Conservation (phyloP, 148 eudicot species). For the Talinum fruticosum region DNA sequence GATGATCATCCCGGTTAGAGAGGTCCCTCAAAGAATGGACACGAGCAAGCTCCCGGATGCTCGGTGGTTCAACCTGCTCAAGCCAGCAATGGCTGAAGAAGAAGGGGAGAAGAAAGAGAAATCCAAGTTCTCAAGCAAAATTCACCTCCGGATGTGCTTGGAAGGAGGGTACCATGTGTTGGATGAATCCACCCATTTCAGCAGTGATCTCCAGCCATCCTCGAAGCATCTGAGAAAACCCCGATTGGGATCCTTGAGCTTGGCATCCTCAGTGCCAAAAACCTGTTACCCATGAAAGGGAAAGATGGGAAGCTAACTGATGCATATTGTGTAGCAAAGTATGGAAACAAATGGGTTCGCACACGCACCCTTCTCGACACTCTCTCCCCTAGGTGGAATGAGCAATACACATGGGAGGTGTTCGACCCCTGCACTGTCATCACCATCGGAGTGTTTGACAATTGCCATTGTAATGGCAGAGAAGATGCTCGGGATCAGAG, state of each 20-base stretch:
- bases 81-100: slow-evolving; percentile 46
- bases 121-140: slow-evolving; percentile 66
- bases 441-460: slow-evolving; percentile 89
- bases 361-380: slow-evolving; percentile 84
- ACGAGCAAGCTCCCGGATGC: slow-evolving; percentile 55
- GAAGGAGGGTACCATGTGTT: slow-evolving; percentile 92
- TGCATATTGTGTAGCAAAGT: slow-evolving; percentile 92
- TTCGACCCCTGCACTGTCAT: slow-evolving; percentile 86
- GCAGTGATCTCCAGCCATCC: slow-evolving; percentile 89
- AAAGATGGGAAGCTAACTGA: slow-evolving; percentile 67
- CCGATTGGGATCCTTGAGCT: slow-evolving; percentile 82
- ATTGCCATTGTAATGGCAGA: slow-evolving; percentile 59
- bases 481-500: slow-evolving; percentile 66
- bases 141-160: slow-evolving; percentile 58
- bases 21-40: slow-evolving; percentile 65
- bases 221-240: slow-evolving; percentile 67
- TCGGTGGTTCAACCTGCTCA: slow-evolving; percentile 63
- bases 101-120: slow-evolving; percentile 64
- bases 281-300: slow-evolving; percentile 79
- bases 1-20: slow-evolving; percentile 56
- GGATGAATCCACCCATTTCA: slow-evolving; percentile 87
- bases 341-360: slow-evolving; percentile 93
- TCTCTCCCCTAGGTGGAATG: slow-evolving; percentile 74
- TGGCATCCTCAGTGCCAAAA: slow-evolving; percentile 78
- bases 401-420: slow-evolving; percentile 98